Evolutionary conservation across 805 yeast species (phyloP), one percentile per base, ranked within the genome.

Genomic region (Candida sanyiensis): DNA sequence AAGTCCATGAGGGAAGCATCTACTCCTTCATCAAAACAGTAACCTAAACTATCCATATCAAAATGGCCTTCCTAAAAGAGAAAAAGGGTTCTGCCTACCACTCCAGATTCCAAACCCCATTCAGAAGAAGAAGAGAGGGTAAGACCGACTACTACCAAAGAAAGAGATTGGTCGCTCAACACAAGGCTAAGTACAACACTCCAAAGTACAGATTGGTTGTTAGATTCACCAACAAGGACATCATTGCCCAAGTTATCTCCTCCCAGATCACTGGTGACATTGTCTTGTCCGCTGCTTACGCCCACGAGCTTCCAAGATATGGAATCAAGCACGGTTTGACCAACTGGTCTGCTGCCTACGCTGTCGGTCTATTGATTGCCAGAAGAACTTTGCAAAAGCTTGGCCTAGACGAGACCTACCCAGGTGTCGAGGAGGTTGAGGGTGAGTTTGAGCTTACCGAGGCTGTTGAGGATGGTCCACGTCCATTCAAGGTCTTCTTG

Each of bases 51-150:
- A 39, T 34, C 25, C 18, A 34, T 34, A n/a, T 16, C 42, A 77
- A 63, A 70, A 86, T 86, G 95, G 76, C 77, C 62, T 86, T 86
- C 87, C 70, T 70, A 62, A 77, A 75, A 64, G 61, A 67, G 55
- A 62, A 71, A 57, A 87, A 88, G 81, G 72, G 77, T 67, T 80
- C 95, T 64, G 90, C 97, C 58, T 93, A 93, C 90, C 86, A 80
- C 80, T 88, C 97, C 67, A 89, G 98, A 72, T 93, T 80, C 95
- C 98, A 93, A 80, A 93, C 98, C 70, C 97, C 97, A 57, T 93
- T 89, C 96, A 88, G 98, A 75, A 89, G 98, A 82, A 86, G 98
- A 84, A 86, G 95, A 71, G 97, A 93, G 77, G 98, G 98, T 77
- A 93, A 93, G 82, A 93, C 98, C 68, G 98, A 93, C 73, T 93